phyloP scores from a whole-genome alignment of 2,329 filamentous ascomycete genomes.

The Paramyrothecium sp. region DNA sequence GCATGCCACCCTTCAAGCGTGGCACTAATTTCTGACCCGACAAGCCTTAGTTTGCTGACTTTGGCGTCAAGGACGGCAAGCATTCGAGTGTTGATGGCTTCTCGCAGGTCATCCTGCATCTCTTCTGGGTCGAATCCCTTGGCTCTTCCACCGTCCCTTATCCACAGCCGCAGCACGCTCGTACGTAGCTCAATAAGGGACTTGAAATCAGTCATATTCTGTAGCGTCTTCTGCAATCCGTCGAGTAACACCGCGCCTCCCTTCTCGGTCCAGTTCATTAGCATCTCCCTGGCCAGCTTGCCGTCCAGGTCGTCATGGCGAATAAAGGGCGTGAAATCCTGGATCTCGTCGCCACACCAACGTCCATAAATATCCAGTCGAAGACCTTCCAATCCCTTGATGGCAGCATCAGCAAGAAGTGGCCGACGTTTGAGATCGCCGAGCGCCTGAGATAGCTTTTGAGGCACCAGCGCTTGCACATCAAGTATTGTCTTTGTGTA shows the following conservation, averaged over 20 bases:
- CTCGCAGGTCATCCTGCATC: conserved; percentile 67
- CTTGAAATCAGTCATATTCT: conserved; percentile 62
- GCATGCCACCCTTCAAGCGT: conserved; percentile 61
- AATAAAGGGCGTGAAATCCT: conserved; percentile 83
- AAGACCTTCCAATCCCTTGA: conserved; percentile 67
- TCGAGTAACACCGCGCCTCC: conserved; percentile 58
- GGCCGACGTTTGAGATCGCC: conserved; percentile 66
- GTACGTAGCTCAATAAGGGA: conserved; percentile 69
- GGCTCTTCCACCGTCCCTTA: conserved; percentile 63
- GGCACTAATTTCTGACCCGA: conserved; percentile 63
- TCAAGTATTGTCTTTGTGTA: conserved; percentile 77
- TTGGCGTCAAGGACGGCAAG: conserved; percentile 61
- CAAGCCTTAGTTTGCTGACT: conserved; percentile 60
- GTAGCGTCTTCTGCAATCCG: conserved; percentile 61
- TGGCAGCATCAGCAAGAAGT: conserved; percentile 68
- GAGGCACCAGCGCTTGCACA: conserved; percentile 73
- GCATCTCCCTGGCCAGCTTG: conserved; percentile 56
- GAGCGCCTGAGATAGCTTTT: conserved; percentile 68
- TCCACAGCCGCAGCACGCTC: conserved; percentile 71
- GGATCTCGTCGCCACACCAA: conserved; percentile 82
- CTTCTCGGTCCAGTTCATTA: conserved; percentile 62
- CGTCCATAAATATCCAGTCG: conserved; percentile 74
- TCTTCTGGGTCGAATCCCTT: conserved; percentile 66
- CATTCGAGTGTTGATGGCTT: conserved; percentile 67
- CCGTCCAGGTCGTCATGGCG: conserved; percentile 74